Conservation (phyloP, 2,329 filamentous ascomycete genomes). For the Colletotrichum incanum region DNA sequence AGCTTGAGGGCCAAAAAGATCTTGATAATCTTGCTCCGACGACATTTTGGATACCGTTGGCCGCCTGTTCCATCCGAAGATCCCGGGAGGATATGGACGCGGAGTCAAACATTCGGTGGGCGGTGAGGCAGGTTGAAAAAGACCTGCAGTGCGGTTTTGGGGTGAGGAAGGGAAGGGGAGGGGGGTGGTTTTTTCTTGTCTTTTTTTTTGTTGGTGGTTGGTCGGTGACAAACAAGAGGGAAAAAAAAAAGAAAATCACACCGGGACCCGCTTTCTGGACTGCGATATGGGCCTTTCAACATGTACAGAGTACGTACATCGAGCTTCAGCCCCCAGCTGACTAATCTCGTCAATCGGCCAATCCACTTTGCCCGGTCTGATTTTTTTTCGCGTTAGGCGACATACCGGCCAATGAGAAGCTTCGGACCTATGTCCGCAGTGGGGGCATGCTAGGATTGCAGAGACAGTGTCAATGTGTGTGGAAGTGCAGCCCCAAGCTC, state of each 20-base stretch:
- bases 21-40: slow-evolving; percentile 41
- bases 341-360: slow-evolving; percentile 36
- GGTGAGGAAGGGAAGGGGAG: neutral
- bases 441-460: neutral
- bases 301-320: no score
- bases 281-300: neutral
- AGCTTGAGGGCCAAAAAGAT: slow-evolving; percentile 42
- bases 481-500: slow-evolving; percentile 5
- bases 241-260: slow-evolving; percentile 15
- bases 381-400: slow-evolving; percentile 35
- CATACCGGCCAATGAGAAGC: slow-evolving; percentile 4
- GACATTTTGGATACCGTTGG: slow-evolving; percentile 28
- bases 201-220: slow-evolving; percentile 35
- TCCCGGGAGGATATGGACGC: slow-evolving; percentile 27
- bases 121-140: slow-evolving; percentile 32
- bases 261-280: neutral
- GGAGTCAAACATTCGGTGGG: slow-evolving; percentile 33
- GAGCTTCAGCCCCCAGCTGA: neutral
- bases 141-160: slow-evolving; percentile 16
- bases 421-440: slow-evolving; percentile 21
- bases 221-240: slow-evolving; percentile 38
- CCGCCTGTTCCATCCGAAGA: slow-evolving; percentile 30
- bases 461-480: neutral
- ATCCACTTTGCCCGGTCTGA: slow-evolving; percentile 29
- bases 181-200: neutral